phyloP scores from a whole-genome alignment of 768 basidiomycete species.

The Tricholoma furcatifolium region DNA sequence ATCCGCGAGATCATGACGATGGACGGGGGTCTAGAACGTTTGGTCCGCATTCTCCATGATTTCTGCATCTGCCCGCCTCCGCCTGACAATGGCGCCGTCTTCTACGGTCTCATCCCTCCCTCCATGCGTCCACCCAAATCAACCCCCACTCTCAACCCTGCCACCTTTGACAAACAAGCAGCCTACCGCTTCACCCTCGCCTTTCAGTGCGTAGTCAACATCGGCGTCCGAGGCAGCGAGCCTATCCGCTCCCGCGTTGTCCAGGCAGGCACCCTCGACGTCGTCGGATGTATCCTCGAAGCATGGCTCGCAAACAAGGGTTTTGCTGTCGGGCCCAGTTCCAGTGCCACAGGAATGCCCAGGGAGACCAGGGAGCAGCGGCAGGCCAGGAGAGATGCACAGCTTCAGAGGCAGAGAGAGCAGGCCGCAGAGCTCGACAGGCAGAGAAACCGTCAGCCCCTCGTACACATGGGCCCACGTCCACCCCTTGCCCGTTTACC shows the following conservation, averaged over 20 bases:
- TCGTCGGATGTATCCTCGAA: slow-evolving; percentile 91
- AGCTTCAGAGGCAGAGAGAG: slow-evolving; percentile 58
- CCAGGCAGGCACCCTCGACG: slow-evolving; percentile 90
- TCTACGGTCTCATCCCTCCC: slow-evolving; percentile 78
- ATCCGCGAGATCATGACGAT: slow-evolving; percentile 98
- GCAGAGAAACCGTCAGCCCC: slow-evolving; percentile 36
- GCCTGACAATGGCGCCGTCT: slow-evolving; percentile 70
- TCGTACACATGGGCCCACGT: slow-evolving; percentile 3
- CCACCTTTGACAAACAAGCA: slow-evolving; percentile 75
- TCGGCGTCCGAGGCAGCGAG: slow-evolving; percentile 94
- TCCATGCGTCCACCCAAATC: slow-evolving; percentile 53
- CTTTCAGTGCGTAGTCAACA: slow-evolving; percentile 96
- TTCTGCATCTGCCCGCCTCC: slow-evolving; percentile 83
- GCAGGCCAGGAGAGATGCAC: slow-evolving; percentile 56
- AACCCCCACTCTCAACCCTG: slow-evolving; percentile 63
- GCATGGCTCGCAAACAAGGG: slow-evolving; percentile 90
- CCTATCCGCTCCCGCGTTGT: slow-evolving; percentile 89
- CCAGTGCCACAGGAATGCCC: slow-evolving; percentile 71
- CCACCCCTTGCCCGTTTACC: slow-evolving; percentile 2
- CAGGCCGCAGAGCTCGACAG: slow-evolving; percentile 57
- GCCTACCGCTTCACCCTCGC: slow-evolving; percentile 90
- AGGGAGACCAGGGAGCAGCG: slow-evolving; percentile 77
- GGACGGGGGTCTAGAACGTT: slow-evolving; percentile 95
- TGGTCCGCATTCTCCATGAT: slow-evolving; percentile 88
- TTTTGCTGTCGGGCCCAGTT: slow-evolving; percentile 80